Conservation (phyloP, 2,329 filamentous ascomycete species). For the Botrytis deweyae region DNA sequence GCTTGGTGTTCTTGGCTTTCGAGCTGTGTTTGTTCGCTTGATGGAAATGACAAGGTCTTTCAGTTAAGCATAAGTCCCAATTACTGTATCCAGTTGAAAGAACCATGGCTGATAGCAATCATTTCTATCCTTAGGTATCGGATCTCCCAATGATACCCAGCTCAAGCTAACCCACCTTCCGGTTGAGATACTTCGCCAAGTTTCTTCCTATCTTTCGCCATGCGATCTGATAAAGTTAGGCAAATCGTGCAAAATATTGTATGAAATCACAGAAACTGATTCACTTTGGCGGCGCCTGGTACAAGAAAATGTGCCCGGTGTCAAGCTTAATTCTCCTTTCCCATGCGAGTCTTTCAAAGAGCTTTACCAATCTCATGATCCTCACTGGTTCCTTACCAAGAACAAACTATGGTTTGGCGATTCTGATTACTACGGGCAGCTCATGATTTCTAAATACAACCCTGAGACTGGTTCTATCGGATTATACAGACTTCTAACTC, state of each 20-base stretch:
- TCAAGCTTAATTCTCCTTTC: slow-evolving; percentile 51
- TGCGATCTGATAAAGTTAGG: slow-evolving; percentile 61
- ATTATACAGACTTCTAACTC: slow-evolving; percentile 72
- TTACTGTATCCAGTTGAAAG: background rate
- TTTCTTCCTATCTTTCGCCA: slow-evolving; percentile 66
- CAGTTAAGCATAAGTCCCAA: slow-evolving; percentile 15
- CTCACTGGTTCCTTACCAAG: slow-evolving; percentile 79
- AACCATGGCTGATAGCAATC: slow-evolving; percentile 7
- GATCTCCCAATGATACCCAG: slow-evolving; percentile 9
- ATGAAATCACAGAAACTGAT: slow-evolving; percentile 61
- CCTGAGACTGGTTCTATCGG: slow-evolving; percentile 72
- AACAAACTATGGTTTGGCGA: slow-evolving; percentile 87
- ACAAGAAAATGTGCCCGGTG: slow-evolving; percentile 63
- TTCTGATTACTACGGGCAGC: slow-evolving; percentile 51
- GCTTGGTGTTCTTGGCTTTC: slow-evolving; percentile 21
- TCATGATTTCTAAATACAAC: slow-evolving; percentile 54
- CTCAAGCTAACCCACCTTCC: slow-evolving; percentile 58
- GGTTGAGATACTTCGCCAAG: slow-evolving; percentile 70
- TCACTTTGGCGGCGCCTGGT: slow-evolving; percentile 70
- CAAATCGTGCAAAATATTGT: slow-evolving; percentile 60
- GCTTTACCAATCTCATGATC: slow-evolving; percentile 72
- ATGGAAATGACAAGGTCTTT: slow-evolving; percentile 11
- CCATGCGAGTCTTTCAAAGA: slow-evolving; percentile 65
- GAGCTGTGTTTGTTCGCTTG: slow-evolving; percentile 9
- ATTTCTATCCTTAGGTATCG: background rate